These are phyloP conservation scores for Ulota crispa DNA, from an alignment of 225 moss, liverwort and hornwort genomes.

Conservation along the genomic window DNA sequence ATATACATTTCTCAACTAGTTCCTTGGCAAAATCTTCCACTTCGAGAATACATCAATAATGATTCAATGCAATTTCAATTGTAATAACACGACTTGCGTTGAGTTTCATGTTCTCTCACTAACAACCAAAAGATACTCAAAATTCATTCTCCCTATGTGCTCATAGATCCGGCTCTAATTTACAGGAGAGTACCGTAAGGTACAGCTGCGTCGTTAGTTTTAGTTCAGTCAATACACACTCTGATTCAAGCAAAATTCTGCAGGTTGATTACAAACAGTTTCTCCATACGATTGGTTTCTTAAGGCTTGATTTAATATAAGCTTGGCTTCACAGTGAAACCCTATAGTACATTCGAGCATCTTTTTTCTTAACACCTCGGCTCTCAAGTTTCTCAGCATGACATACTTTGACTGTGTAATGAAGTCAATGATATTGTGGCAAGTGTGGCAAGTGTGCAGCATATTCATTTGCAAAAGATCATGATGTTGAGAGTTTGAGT, in stretches of 20 bases:
- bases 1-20: rapidly evolving
- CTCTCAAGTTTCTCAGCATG: not conserved
- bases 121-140: not conserved
- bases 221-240: not conserved
- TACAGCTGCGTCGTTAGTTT: not conserved
- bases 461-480: not conserved
- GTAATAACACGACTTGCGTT: not conserved
- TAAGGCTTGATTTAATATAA: not conserved
- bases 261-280: not conserved
- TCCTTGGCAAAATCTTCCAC: too few relatives aligned
- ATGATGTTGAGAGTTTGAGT: not conserved
- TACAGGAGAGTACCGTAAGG: not conserved
- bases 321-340: not conserved
- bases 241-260: not conserved
- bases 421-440: not conserved
- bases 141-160: not conserved
- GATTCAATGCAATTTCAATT: not conserved
- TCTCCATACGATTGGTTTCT: not conserved
- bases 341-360: not conserved
- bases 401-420: not conserved
- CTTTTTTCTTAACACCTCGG: not conserved
- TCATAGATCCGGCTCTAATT: not conserved
- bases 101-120: not conserved
- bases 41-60: not conserved
- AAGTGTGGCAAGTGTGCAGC: not conserved